These are phyloP conservation scores for Fusarium nematophilum DNA, from an alignment of 2,329 filamentous ascomycete genomes.

Conservation along the genomic window DNA sequence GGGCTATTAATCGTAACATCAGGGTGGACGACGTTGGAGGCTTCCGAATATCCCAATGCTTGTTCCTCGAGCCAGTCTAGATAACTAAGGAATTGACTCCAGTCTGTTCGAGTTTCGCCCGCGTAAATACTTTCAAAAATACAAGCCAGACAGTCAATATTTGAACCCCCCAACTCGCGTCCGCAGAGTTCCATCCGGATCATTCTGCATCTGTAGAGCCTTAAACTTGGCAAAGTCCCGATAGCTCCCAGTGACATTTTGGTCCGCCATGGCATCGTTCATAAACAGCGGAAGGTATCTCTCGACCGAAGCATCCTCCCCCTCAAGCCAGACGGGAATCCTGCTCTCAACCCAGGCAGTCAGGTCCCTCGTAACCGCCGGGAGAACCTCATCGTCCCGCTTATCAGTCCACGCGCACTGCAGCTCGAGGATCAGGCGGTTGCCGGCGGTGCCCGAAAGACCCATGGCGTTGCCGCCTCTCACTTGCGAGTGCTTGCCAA, in stretches of 20 bases:
- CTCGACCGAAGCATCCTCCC: neutral
- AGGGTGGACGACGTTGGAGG: too few relatives aligned
- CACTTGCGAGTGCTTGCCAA: constrained; percentile 36
- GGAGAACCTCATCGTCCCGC: constrained; percentile 37
- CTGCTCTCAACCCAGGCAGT: constrained; percentile 33
- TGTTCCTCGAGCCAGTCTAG: too few relatives aligned
- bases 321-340: constrained; percentile 38
- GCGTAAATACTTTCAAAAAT: too few relatives aligned
- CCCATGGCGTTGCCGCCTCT: constrained; percentile 44
- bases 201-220: constrained; percentile 45
- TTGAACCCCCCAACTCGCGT: constrained; percentile 9
- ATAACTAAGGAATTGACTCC: too few relatives aligned
- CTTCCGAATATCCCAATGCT: too few relatives aligned
- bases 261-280: constrained; percentile 51
- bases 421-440: constrained; percentile 41
- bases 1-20: too few relatives aligned
- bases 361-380: constrained; percentile 24
- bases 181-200: constrained; percentile 36
- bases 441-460: constrained; percentile 28
- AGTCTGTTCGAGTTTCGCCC: too few relatives aligned
- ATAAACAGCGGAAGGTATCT: constrained; percentile 47
- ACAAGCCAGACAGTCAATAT: neutral
- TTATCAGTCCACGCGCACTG: constrained; percentile 39
- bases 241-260: constrained; percentile 46
- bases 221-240: constrained; percentile 46